phyloP scores from a whole-genome alignment of 1,284 basidiomycete species.

The Filobasidium uniguttulatum region DNA sequence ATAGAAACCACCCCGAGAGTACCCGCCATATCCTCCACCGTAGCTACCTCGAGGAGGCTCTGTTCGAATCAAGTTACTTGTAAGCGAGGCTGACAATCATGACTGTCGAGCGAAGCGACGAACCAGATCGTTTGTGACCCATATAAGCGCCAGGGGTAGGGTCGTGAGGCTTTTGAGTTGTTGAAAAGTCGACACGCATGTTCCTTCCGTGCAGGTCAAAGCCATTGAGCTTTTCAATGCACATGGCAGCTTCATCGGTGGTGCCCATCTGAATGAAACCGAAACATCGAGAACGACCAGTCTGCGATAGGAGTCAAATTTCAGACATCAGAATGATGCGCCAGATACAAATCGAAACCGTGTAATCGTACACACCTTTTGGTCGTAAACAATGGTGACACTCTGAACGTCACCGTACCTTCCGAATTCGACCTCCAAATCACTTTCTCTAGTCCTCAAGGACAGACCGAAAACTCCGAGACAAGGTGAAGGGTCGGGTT shows the following conservation, averaged over 20 bases:
- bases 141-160: conserved; percentile 97
- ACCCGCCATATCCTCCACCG: conserved; percentile 37
- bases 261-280: conserved; percentile 90
- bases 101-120: conserved; percentile 14
- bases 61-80: background rate
- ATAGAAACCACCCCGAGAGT: conserved; percentile 20
- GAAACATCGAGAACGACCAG: conserved; percentile 90
- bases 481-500: conserved; percentile 54
- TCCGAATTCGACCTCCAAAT: conserved; percentile 85
- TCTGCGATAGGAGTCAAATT: conserved; percentile 40
- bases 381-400: conserved; percentile 96
- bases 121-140: conserved; percentile 60
- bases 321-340: conserved; percentile 6
- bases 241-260: conserved; percentile 70
- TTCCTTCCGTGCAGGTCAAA: conserved; percentile 85
- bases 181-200: conserved; percentile 93
- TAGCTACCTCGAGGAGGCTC: conserved; percentile 43
- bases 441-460: conserved; percentile 83
- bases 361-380: conserved; percentile 57
- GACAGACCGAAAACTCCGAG: conserved; percentile 93
- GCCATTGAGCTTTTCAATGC: conserved; percentile 84
- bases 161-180: conserved; percentile 81
- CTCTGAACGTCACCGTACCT: conserved; percentile 84
- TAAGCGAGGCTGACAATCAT: background rate
- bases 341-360: background rate